These are phyloP conservation scores for Symbiodinium pilosum DNA, from an alignment of 73 alveolate species.

Conservation along the genomic window DNA sequence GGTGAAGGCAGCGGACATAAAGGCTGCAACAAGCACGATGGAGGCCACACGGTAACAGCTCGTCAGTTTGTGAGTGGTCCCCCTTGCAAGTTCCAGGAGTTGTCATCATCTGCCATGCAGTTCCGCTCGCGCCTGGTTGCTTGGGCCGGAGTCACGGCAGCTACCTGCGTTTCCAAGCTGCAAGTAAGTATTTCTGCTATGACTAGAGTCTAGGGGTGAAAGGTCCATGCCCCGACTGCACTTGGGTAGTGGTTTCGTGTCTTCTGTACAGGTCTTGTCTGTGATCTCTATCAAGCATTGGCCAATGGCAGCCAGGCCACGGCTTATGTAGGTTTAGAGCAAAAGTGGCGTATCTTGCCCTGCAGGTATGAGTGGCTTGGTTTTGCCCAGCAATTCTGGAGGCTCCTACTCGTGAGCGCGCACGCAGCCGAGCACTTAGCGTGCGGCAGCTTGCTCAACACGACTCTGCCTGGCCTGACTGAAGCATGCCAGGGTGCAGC, in stretches of 20 bases:
- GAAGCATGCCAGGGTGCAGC: slow-evolving; percentile 94
- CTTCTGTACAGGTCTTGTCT: slow-evolving; percentile 21
- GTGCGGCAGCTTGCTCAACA: too few relatives aligned
- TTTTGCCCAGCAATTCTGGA: slow-evolving; percentile 42
- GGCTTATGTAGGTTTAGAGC: neutral
- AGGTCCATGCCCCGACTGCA: neutral
- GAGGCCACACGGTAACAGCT: slow-evolving; percentile 7
- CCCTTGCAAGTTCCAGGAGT: slow-evolving; percentile 3
- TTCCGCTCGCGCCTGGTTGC: slow-evolving; percentile 71
- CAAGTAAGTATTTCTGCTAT: neutral
- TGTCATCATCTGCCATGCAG: slow-evolving; percentile 78
- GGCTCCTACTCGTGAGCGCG: neutral
- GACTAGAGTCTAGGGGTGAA: neutral
- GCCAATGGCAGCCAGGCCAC: slow-evolving; percentile 13
- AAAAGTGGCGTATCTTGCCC: neutral
- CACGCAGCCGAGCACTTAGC: neutral
- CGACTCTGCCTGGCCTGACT: too few relatives aligned
- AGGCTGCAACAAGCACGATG: slow-evolving; percentile 54
- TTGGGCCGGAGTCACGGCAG: slow-evolving; percentile 69
- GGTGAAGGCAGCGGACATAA: slow-evolving; percentile 86
- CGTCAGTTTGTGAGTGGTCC: neutral
- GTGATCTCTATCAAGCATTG: slow-evolving; percentile 50
- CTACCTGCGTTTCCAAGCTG: slow-evolving; percentile 27
- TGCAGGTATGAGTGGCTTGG: slow-evolving; percentile 26
- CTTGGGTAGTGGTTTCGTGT: neutral